Base-by-base conservation (phyloP, 345 rosid genomes). In the Carallia pectinifolia region DNA sequence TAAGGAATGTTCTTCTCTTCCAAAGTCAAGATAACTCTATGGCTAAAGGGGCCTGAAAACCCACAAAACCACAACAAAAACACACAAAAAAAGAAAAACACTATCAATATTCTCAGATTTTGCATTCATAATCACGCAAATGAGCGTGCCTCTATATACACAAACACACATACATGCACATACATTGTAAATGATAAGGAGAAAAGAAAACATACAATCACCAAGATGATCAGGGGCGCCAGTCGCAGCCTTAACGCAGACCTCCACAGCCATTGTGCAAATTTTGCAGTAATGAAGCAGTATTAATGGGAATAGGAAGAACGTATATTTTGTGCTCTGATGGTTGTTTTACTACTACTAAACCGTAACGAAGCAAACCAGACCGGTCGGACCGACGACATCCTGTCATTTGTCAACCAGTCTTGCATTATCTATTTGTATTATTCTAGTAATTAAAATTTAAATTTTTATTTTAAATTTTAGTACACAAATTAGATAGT, bases 1-100 rank as follows among this genome's bases (percentile, higher is more conserved):
- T 88, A 83, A 9, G 88, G 73, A 38, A 95, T 60, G 30, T 74
- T 80, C 96, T 95, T 95, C 85, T 92, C 98, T 82, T 92, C 98
- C 85, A 90, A 82, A 50, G 92, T 92, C 50, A 92, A 82, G 19
- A 79, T 66, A 69, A 77, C 88, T 67, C 92, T 77, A 5, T 92
- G 97, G 71, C 71, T 80, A 53, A 90, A 18, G 23, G 23, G 23
- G 23, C 23, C 23, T 23, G 23, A 23, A 23, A 23, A 23, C 27
- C 48, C 65, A 53, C 0, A 10, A 64, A 40, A 23, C 19, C 37
- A 23, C 58, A 31, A 37, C 30, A 38, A 59, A 59, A 18, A 23
- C 23, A 23, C 34, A 33, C 4, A 33, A 2, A 33, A 33, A 33
- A 33, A 1, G 2, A 33, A 2, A 1, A 4, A n/a, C 59, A 15